A percentile compares a stretch with the other conserved stretches of the same genome.
Conservation (phyloP, 2,329 filamentous ascomycete genomes). For the Pseudogymnoascus sp. region DNA sequence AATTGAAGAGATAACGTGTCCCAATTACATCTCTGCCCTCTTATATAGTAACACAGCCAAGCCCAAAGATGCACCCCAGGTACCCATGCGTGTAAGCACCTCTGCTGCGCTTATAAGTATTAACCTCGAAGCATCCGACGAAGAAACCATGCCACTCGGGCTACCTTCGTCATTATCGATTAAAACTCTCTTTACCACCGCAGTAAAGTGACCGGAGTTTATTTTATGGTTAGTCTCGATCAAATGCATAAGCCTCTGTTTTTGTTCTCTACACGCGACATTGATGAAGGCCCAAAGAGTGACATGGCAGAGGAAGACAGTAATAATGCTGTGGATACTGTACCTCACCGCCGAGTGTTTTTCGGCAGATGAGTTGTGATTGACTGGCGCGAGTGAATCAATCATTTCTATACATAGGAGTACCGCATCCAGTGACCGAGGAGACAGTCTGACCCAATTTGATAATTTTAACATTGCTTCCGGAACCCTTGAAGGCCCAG, state of each 20-base stretch:
- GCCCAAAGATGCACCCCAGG: slow-evolving; percentile 20
- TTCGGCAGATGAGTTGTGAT: background rate
- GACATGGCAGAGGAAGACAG: slow-evolving; percentile 19
- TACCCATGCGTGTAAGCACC: slow-evolving; percentile 17
- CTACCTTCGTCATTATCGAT: slow-evolving; percentile 1
- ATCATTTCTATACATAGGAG: slow-evolving; percentile 17
- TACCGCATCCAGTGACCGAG: slow-evolving; percentile 14
- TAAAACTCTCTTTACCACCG: slow-evolving; percentile 10
- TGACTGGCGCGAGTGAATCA: slow-evolving; percentile 9
- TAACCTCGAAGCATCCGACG: slow-evolving; percentile 11
- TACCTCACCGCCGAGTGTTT: slow-evolving; percentile 11
- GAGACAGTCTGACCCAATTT: slow-evolving; percentile 13
- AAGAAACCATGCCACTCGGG: background rate
- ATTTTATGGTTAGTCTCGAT: slow-evolving; percentile 5
- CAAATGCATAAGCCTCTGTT: slow-evolving; percentile 2
- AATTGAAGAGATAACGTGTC: background rate
- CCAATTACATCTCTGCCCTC: slow-evolving; percentile 14
- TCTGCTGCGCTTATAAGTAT: slow-evolving; percentile 21
- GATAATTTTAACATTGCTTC: slow-evolving; percentile 16
- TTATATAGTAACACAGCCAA: slow-evolving; percentile 18
- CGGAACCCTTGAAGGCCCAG: slow-evolving; percentile 13
- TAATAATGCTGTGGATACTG: slow-evolving; percentile 17
- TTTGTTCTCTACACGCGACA: slow-evolving; percentile 12
- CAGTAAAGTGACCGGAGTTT: slow-evolving; percentile 13
- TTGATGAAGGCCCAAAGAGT: slow-evolving; percentile 19